These are phyloP conservation scores for Cryptococcus sp. DNA, from an alignment of 1,284 basidiomycete genomes.

Conservation along the genomic window DNA sequence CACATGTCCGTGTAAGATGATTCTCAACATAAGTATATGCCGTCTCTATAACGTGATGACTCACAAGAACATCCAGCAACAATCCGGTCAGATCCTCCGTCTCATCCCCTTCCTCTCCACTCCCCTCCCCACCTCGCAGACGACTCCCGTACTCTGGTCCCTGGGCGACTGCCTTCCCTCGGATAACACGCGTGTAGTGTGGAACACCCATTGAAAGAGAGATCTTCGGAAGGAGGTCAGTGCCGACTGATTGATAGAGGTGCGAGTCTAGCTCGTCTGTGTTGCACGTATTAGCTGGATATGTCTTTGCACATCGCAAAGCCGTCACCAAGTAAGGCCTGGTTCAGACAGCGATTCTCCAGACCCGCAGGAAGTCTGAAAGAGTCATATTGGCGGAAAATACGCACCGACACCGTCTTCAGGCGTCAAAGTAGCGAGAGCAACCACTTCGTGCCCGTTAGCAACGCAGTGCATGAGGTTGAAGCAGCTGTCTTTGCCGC, in stretches of 20 bases:
- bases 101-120: constrained; percentile 75
- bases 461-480: constrained; percentile 84
- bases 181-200: constrained; percentile 75
- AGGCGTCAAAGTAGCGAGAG: constrained; percentile 84
- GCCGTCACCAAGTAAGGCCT: too few relatives aligned
- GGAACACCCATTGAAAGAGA: constrained; percentile 82
- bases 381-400: background rate
- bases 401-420: constrained; percentile 72
- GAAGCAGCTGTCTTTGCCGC: constrained; percentile 97
- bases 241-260: constrained; percentile 97
- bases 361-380: constrained; percentile 7
- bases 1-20: background rate
- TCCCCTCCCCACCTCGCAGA: constrained; percentile 41
- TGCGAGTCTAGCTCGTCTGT: constrained; percentile 98
- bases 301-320: background rate
- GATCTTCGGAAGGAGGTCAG: constrained; percentile 85
- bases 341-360: too few relatives aligned
- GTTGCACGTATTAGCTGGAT: background rate
- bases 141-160: constrained; percentile 77
- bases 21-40: too few relatives aligned
- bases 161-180: constrained; percentile 75
- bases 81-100: constrained; percentile 91
- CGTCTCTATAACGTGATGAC: constrained; percentile 14
- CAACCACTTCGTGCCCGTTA: constrained; percentile 84
- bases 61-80: constrained; percentile 72